Base-by-base conservation (phyloP, 768 basidiomycete genomes). In the Aureoboletus auriporus region DNA sequence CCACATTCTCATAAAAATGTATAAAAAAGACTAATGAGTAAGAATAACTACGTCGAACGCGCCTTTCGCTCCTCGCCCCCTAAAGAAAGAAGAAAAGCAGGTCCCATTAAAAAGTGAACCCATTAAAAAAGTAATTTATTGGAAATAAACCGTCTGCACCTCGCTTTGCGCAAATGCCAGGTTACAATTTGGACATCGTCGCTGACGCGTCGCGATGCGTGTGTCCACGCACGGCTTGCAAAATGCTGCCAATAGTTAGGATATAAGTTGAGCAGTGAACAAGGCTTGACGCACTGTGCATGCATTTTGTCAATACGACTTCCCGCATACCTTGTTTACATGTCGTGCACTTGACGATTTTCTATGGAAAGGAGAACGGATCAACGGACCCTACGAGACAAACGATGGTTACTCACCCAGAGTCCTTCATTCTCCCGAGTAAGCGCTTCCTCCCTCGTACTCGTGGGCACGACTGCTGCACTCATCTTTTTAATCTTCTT, bases 181-280 rank as follows among this genome's bases (percentile, higher is more conserved):
- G 53, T 86, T 85, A 64, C 94, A 98, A 6, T 86, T 84, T 20
- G 93, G 93, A 69, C 94, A 98, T 66, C 94, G 94, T 26, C 94
- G 84, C 64, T 96, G 93, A 50, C 94, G 82, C 13, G 89, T 93
- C 26, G 85, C 70, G 56, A 97, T 77, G 36, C 95, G 85, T n/a
- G 83, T 75, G 53, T 96, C 93, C 30, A 97, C 77, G 62, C 87
- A 96, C 46, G 75, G 64, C 67, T 82, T 86, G 69, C 89, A 91
- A 69, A 94, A 94, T 1, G 91, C 92, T 93, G 54, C 23, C 12
- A 10, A 7, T 3, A 17, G 8, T n/a, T 23, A 23, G 20, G 4
- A 4, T 4, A 23, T 4, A 23, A 23, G 20, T 23, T 23, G 20
- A 14, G 2, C 9, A 5, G 28, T 10, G 14, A 16, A 42, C 20